These are phyloP conservation scores for Claviceps sp. DNA, from an alignment of 2,329 filamentous ascomycete genomes.

Conservation along the genomic window DNA sequence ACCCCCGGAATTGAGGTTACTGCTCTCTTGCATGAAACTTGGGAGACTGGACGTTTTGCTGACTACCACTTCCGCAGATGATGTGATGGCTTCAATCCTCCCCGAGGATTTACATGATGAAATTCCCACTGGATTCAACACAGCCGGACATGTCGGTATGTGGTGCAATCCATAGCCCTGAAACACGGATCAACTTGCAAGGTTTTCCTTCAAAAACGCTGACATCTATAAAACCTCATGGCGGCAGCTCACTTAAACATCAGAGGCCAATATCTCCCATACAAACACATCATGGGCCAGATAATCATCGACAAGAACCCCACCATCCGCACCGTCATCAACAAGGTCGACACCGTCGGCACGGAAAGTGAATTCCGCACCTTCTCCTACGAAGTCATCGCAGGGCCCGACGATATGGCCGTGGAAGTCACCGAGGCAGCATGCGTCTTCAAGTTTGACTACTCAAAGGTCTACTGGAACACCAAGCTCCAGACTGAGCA, in stretches of 20 bases:
- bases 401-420: slow-evolving; percentile 67
- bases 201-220: background rate
- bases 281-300: slow-evolving; percentile 74
- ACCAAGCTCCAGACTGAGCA: slow-evolving; percentile 83
- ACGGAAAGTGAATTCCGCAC: slow-evolving; percentile 77
- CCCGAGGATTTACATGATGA: slow-evolving; percentile 70
- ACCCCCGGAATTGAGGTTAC: background rate
- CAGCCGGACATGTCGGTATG: slow-evolving; percentile 73
- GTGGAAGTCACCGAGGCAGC: slow-evolving; percentile 72
- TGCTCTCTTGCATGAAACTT: background rate
- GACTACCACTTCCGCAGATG: slow-evolving; percentile 34
- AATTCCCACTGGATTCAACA: slow-evolving; percentile 74
- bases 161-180: slow-evolving; percentile 6
- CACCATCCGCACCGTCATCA: slow-evolving; percentile 76
- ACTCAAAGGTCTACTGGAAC: slow-evolving; percentile 97
- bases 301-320: slow-evolving; percentile 85
- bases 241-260: slow-evolving; percentile 74
- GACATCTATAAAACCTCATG: background rate
- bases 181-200: background rate
- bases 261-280: slow-evolving; percentile 66
- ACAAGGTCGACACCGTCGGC: slow-evolving; percentile 85
- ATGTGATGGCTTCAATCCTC: slow-evolving; percentile 71
- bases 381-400: slow-evolving; percentile 82
- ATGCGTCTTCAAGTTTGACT: slow-evolving; percentile 87
- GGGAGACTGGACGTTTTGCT: background rate